Base-by-base conservation (phyloP, 306 rosid genomes). In the Morella rubra region DNA sequence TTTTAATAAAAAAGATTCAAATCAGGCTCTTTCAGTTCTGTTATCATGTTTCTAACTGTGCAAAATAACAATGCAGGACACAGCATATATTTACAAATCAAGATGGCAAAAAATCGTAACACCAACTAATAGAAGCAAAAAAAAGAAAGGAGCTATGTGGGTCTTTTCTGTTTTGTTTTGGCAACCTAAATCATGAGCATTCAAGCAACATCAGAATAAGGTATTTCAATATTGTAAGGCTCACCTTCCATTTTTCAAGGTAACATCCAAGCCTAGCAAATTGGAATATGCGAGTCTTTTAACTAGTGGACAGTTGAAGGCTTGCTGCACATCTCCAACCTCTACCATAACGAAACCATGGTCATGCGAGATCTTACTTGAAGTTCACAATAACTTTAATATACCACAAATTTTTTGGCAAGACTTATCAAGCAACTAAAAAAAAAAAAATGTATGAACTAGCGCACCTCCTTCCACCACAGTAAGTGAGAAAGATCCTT, bases 401-500 rank as follows among this genome's bases (percentile, higher is more conserved):
- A 50, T 46, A 24, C 46, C 52, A 65, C 22, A 20, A 65, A 76
- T 3, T 69, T 41, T 44, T 68, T 44, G 45, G 7, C 5, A 18
- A 60, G 50, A 22, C 40, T 75, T 81, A 44, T 69, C 62, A 11
- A 62, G 24, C 53, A 55, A 79, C 65, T 49, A n/a, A n/a, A n/a
- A 58, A 37, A 76, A 44, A 19, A n/a, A 69, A 18, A 73, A 41
- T 4, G 24, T 22, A 45, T 54, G 58, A 49, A 67, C 42, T 56
- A 81, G 59, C 66, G 15, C 32, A 91, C 98, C 96, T 90, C 95
- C 79, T 90, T 90, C 97, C 98, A 91, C 97, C 98, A 94, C 42
- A 85, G 27, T 75, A 94, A 84, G 85, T 88, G 90, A 84, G 92
- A 83, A 77, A 90, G 84, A 74, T 81, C 88, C 81, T 88, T 94